Base-by-base conservation (phyloP, 202 grass and related monocot genomes). In the Zizania palustris region DNA sequence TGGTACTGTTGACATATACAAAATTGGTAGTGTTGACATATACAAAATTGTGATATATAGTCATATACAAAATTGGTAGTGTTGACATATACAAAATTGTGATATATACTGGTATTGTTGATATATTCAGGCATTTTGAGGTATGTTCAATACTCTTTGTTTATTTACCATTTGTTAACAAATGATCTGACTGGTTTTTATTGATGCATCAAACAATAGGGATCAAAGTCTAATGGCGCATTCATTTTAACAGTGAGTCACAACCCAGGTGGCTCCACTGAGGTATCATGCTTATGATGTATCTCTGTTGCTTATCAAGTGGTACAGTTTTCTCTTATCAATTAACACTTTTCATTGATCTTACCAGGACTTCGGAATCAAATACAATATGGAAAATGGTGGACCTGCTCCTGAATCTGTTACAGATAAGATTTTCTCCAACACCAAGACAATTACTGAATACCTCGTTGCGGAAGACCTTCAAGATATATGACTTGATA, bases 371-470 rank as follows among this genome's bases (percentile, higher is more conserved):
- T 98, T 98, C 46, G 96, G 96, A 65, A 95, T 99, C 83, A 99
- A 99, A 74, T 99, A 99, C 78, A 98, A 98, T 56, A 92, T 99
- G 96, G 96, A 85, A 83, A 99, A 99, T 85, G 92, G 96, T 69
- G 96, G 96, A 21, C 96, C 96, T 79, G 92, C 96, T n/a, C 96
- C 96, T n/a, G 96, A 99, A 69, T 91, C 83, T 28, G 88, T 99
- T 54, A 99, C 96, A 10, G 91, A 99, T 67, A 89, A 87, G 71
- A 96, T 99, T 40, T 96, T 96, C 73, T 85, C 83, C 46, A 82
- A 96, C 64, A 96, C 93, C 62, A 96, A 63, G 51, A 88, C 80
- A 73, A 92, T 92, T 63, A 86, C 77, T 37, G 87, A 92, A 79
- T 96, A 97, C 60, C 59, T 90, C 9, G 82, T 90, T 39, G 33